Conservation (phyloP, 352 stramenopile species). For the Sclerospora graminicola region DNA sequence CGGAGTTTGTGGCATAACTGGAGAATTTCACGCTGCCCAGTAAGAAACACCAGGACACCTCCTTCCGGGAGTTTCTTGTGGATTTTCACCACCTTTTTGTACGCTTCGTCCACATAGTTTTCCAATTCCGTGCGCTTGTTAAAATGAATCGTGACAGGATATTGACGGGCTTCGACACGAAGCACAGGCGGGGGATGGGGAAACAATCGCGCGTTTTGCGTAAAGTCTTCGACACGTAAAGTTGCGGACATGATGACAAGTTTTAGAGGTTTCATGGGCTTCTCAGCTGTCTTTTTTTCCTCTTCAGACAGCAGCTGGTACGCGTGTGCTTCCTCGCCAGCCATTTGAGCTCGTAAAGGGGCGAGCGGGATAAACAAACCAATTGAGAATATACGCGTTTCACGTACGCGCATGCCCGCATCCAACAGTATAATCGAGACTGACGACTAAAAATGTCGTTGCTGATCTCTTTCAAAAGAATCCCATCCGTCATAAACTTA, state of each 20-base stretch:
- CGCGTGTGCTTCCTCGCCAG: constrained; percentile 49
- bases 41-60: constrained; percentile 97
- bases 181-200: constrained; percentile 86
- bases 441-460: constrained; percentile 67
- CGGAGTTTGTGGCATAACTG: constrained; percentile 77
- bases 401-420: constrained; percentile 95
- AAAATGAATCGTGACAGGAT: constrained; percentile 97
- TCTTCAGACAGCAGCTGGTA: constrained; percentile 32
- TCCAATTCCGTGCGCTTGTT: constrained; percentile 96
- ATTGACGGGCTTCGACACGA: constrained; percentile 90
- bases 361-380: constrained; percentile 91
- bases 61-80: constrained; percentile 95
- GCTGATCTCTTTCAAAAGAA: constrained; percentile 96
- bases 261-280: constrained; percentile 70
- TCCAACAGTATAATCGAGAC: constrained; percentile 85
- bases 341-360: constrained; percentile 87
- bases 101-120: constrained; percentile 93
- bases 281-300: constrained; percentile 27
- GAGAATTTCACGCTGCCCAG: constrained; percentile 93
- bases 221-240: constrained; percentile 95
- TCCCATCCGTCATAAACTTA: constrained; percentile 99
- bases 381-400: constrained; percentile 95
- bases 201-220: constrained; percentile 91
- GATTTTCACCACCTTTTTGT: constrained; percentile 95
- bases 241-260: constrained; percentile 98